Percentiles rank a stretch among this genome's conserved stretches.
Conservation (phyloP, 2,329 filamentous ascomycete species). For the Immersiporthe knoxdaviesiana region DNA sequence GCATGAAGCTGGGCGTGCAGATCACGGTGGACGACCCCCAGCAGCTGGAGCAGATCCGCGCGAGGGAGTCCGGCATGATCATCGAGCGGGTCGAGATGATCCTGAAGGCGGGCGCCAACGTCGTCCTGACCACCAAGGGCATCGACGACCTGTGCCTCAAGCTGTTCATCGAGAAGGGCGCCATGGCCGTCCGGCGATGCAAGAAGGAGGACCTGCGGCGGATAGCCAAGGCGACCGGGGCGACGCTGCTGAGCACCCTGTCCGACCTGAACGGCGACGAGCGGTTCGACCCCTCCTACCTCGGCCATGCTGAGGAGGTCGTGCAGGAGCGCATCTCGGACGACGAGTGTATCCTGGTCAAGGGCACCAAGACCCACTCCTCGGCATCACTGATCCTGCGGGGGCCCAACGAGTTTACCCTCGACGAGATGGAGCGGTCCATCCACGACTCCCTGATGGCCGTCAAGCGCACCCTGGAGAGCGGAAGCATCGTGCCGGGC, state of each 20-base stretch:
- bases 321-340: slow-evolving; percentile 98
- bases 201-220: slow-evolving; percentile 98
- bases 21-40: slow-evolving; percentile 97
- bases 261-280: slow-evolving; percentile 98
- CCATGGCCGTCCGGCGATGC: slow-evolving; percentile 93
- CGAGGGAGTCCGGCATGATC: slow-evolving; percentile 90
- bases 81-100: slow-evolving; percentile 97
- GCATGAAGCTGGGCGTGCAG: slow-evolving; percentile 98
- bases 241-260: slow-evolving; percentile 87
- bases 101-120: slow-evolving; percentile 94
- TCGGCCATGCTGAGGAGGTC: slow-evolving; percentile 93
- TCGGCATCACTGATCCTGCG: slow-evolving; percentile 96
- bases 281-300: slow-evolving; percentile 86
- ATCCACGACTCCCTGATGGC: slow-evolving; percentile 96
- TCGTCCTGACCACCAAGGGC: slow-evolving; percentile 95
- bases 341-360: slow-evolving; percentile 96
- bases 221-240: slow-evolving; percentile 94
- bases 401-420: slow-evolving; percentile 91
- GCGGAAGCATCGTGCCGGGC: slow-evolving; percentile 93
- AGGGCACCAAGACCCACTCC: slow-evolving; percentile 91
- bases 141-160: slow-evolving; percentile 97
- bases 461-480: slow-evolving; percentile 96
- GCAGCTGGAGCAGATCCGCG: slow-evolving; percentile 95
- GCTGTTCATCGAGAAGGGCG: slow-evolving; percentile 89
- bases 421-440: slow-evolving; percentile 99